Percentiles rank a stretch among this genome's conserved stretches.
Conservation (phyloP, 2,329 filamentous ascomycete species). For the Alternaria longipes region DNA sequence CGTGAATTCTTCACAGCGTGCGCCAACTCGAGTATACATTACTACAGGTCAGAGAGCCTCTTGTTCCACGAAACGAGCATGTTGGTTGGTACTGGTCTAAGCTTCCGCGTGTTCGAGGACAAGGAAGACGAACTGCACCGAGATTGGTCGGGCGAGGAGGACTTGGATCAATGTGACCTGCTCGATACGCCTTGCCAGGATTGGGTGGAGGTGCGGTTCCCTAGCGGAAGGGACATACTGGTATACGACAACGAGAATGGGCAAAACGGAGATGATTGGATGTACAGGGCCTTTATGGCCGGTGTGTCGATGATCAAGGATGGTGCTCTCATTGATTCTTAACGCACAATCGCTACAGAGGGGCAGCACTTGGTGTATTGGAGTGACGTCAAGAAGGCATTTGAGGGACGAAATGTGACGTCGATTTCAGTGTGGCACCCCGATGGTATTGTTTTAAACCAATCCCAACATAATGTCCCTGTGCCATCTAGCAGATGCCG, state of each 20-base stretch:
- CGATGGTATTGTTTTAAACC: too few relatives aligned
- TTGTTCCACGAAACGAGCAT: background rate
- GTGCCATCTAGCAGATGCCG: too few relatives aligned
- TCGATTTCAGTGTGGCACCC: too few relatives aligned
- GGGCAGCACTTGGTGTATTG: background rate
- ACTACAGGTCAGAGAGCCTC: constrained; percentile 1
- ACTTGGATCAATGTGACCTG: background rate
- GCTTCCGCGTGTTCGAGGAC: background rate
- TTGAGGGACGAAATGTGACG: too few relatives aligned
- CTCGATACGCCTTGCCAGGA: background rate
- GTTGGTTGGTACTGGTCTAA: background rate
- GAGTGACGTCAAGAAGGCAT: background rate
- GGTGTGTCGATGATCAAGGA: background rate
- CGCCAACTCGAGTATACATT: constrained; percentile 5
- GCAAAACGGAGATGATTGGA: background rate
- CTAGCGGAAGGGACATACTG: background rate
- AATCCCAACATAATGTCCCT: too few relatives aligned
- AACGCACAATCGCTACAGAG: background rate
- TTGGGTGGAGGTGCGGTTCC: constrained; percentile 11
- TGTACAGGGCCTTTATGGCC: constrained; percentile 1
- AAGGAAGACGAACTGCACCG: background rate
- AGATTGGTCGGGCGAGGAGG: too few relatives aligned
- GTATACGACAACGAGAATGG: constrained; percentile 1
- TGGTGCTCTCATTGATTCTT: background rate
- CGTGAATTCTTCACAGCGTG: constrained; percentile 10